These are phyloP conservation scores for Fusarium floridanum DNA, from an alignment of 2,329 filamentous ascomycete genomes.

Conservation along the genomic window DNA sequence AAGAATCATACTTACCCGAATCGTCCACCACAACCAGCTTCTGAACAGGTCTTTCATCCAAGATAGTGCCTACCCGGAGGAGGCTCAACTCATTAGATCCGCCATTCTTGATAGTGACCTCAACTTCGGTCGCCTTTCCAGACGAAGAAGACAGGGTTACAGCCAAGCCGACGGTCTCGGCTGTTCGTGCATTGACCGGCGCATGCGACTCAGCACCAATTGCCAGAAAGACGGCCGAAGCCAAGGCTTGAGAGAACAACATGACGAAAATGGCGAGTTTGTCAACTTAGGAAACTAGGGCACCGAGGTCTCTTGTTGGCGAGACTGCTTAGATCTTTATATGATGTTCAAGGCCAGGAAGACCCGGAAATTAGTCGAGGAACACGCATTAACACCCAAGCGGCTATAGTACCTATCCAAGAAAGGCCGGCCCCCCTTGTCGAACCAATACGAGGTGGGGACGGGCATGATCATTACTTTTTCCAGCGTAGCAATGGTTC, in stretches of 20 bases:
- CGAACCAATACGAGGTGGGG: constrained; percentile 1
- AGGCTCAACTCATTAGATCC: constrained; percentile 11
- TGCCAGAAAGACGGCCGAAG: neutral
- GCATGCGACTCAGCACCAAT: constrained; percentile 11
- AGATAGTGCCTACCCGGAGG: constrained; percentile 27
- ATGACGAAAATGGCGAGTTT: neutral
- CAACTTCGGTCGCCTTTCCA: constrained; percentile 12
- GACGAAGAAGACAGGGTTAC: neutral
- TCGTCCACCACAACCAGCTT: constrained; percentile 21
- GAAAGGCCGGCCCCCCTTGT: neutral
- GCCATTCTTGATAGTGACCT: constrained; percentile 21
- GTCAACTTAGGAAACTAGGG: neutral
- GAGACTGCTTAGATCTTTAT: neutral
- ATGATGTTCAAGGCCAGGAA: neutral
- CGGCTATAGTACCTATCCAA: neutral
- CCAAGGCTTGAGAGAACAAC: neutral
- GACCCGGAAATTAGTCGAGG: neutral
- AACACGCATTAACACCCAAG: neutral
- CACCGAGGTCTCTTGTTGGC: neutral
- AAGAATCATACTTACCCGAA: neutral
- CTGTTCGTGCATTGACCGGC: neutral
- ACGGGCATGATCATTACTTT: neutral
- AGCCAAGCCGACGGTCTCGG: neutral
- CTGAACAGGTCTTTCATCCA: constrained; percentile 29
- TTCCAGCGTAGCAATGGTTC: neutral